Conservation (phyloP, 129 eudicot genomes). For the carrot (Daucus carota) region DH1_v3.0 NC_030388.2:261501-262000, state of each 20-base stretch:
- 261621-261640: background rate
- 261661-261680: background rate
- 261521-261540: too few species aligned
- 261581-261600: too few species aligned
- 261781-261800: background rate
- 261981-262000: slow-evolving; percentile 11
- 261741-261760: background rate
- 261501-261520: too few species aligned
- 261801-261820: background rate
- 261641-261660: slow-evolving; percentile 7
- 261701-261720: slow-evolving; percentile 3
- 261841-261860: slow-evolving; percentile 7
- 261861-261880: slow-evolving; percentile 6
- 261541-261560: too few species aligned
- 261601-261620: background rate
- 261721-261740: background rate
- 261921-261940: background rate
- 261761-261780: background rate
- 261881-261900: background rate
- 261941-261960: background rate
- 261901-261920: background rate
- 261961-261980: background rate
- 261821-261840: slow-evolving; percentile 5
- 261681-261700: slow-evolving; percentile 1
- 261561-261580: too few species aligned